These are phyloP conservation scores for Plicaturopsis crispa DNA, from an alignment of 768 basidiomycete species.

Conservation along the genomic window DNA sequence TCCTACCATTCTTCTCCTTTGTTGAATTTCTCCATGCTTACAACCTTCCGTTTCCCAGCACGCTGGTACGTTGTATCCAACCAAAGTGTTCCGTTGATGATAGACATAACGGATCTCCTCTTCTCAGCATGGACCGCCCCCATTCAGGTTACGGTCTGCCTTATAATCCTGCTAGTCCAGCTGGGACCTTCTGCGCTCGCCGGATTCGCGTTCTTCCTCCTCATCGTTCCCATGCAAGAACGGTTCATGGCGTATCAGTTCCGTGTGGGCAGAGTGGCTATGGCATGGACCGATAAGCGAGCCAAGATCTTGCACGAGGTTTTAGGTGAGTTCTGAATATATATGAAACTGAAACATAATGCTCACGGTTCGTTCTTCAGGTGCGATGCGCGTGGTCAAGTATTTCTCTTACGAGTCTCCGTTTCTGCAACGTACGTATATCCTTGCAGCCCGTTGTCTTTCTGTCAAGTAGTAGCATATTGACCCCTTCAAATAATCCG, in stretches of 20 bases:
- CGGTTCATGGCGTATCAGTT: conserved; percentile 55
- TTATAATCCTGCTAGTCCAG: conserved; percentile 46
- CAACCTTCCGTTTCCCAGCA: conserved; percentile 21
- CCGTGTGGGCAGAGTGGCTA: conserved; percentile 41
- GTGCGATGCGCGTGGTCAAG: conserved; percentile 67
- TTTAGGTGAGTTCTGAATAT: conserved; percentile 29
- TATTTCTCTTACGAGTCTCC: conserved; percentile 70
- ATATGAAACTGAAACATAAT: background rate
- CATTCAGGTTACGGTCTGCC: conserved; percentile 52
- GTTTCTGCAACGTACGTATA: conserved; percentile 48
- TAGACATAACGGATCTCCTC: background rate
- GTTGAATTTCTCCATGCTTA: background rate
- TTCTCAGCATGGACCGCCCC: conserved; percentile 59
- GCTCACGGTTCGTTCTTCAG: conserved; percentile 15
- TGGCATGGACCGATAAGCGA: conserved; percentile 56
- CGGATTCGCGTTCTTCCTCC: conserved; percentile 58
- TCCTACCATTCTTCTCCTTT: conserved; percentile 11
- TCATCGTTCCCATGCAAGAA: conserved; percentile 58
- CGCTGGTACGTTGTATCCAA: conserved; percentile 25
- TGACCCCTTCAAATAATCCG: too few relatives aligned
- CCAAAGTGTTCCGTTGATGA: background rate
- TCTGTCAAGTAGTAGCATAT: too few relatives aligned
- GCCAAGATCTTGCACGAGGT: conserved; percentile 62
- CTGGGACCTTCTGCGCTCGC: conserved; percentile 65
- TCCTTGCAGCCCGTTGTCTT: too few relatives aligned